Conservation (phyloP, 2,329 filamentous ascomycete species). For the Ceratocystiopsis minuta region DNA sequence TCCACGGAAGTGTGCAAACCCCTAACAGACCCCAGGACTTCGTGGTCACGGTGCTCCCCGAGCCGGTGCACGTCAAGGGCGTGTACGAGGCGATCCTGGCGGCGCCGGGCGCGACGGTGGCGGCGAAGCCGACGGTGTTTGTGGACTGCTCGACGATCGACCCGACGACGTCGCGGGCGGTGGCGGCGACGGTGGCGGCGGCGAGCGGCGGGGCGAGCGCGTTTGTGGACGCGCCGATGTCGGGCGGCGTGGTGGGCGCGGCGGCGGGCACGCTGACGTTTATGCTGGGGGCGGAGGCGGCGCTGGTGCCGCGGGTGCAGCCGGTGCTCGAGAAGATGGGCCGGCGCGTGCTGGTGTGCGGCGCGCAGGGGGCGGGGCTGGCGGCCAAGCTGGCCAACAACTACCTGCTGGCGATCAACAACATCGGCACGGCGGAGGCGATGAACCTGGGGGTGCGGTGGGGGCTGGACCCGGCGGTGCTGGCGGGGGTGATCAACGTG, state of each 20-base stretch:
- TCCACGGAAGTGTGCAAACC: no score
- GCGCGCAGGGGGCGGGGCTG: slow-evolving; percentile 66
- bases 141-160: slow-evolving; percentile 97
- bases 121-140: slow-evolving; percentile 46
- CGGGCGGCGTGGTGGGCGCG: slow-evolving; percentile 84
- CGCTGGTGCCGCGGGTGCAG: slow-evolving; percentile 46
- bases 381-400: slow-evolving; percentile 94
- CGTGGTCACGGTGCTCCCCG: slow-evolving; percentile 76
- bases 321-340: slow-evolving; percentile 68
- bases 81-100: slow-evolving; percentile 66
- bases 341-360: slow-evolving; percentile 68
- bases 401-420: slow-evolving; percentile 86
- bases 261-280: slow-evolving; percentile 78
- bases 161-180: slow-evolving; percentile 60
- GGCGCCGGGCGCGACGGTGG: slow-evolving; percentile 28
- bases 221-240: slow-evolving; percentile 94
- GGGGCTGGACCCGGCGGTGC: slow-evolving; percentile 41
- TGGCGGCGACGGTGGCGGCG: slow-evolving; percentile 46
- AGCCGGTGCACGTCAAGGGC: slow-evolving; percentile 69
- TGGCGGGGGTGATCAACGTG: slow-evolving; percentile 78
- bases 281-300: slow-evolving; percentile 60
- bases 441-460: slow-evolving; percentile 46
- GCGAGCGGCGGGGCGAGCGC: slow-evolving; percentile 26
- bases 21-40: slow-evolving; percentile 45
- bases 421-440: slow-evolving; percentile 52